Evolutionary conservation across 139 green algal species (phyloP).

Genomic region (Microglena sp.): DNA sequence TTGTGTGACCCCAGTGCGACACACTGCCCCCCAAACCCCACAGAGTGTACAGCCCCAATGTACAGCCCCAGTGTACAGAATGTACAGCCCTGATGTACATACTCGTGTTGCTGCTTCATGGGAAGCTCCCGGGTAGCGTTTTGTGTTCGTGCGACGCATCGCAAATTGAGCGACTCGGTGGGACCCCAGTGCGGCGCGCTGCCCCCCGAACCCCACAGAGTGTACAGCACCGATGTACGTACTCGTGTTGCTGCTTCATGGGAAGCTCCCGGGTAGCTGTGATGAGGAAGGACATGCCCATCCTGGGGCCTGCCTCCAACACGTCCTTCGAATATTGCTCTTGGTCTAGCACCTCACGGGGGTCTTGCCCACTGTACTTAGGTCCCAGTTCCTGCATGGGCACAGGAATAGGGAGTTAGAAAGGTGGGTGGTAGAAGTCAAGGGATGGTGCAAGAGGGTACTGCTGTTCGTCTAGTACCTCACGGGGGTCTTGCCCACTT

Average conservation of each 20-base stretch:
- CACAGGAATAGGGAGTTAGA: background rate
- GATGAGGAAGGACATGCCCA: constrained; percentile 10
- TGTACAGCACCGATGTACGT: too few species aligned
- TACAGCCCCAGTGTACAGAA: too few species aligned
- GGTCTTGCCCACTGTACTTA: constrained; percentile 1
- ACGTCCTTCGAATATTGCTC: constrained; percentile 2
- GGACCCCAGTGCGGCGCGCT: too few species aligned
- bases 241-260: background rate
- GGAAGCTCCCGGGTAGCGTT: constrained; percentile 5
- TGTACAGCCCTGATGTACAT: too few species aligned
- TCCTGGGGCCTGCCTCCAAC: background rate
- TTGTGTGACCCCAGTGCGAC: too few species aligned
- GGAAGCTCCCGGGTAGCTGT: constrained; percentile 9
- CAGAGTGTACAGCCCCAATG: too few species aligned
- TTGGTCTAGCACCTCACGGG: background rate
- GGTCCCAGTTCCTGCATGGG: constrained; percentile 6
- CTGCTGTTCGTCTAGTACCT: background rate
- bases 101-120: background rate
- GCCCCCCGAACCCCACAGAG: too few species aligned
- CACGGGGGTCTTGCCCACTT: background rate
- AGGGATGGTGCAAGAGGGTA: too few species aligned
- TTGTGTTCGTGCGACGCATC: too few species aligned
- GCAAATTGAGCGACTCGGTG: too few species aligned
- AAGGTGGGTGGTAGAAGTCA: too few species aligned
- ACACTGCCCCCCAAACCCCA: too few species aligned